Conservation (phyloP, 805 yeast species). For the Wickerhamiella musiphila region DNA sequence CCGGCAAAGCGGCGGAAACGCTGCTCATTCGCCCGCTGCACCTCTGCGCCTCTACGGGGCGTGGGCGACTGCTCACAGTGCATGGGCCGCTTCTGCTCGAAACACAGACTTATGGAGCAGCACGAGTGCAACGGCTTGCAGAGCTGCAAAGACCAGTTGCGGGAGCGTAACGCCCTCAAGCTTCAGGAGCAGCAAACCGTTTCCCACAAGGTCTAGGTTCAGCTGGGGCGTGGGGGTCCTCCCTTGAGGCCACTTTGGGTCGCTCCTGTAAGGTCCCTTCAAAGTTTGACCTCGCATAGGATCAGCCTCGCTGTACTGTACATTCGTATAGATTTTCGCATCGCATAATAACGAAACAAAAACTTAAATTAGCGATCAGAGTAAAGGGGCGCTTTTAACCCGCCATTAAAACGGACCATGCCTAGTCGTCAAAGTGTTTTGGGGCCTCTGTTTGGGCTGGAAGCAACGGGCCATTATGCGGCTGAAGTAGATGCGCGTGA, state of each 20-base stretch:
- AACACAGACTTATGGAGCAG: constrained; percentile 72
- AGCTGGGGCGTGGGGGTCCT: not conserved
- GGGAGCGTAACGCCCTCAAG: constrained; percentile 70
- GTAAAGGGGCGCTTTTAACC: too few species aligned
- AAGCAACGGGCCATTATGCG: too few species aligned
- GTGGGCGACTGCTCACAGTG: constrained; percentile 78
- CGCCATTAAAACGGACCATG: too few species aligned
- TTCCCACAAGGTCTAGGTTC: constrained; percentile 37
- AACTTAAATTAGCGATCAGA: too few species aligned
- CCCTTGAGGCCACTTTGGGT: not conserved
- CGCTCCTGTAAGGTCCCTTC: too few species aligned
- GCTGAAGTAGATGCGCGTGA: too few species aligned
- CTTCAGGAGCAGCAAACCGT: constrained; percentile 76
- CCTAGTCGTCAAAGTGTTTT: too few species aligned
- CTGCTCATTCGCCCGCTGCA: constrained; percentile 41
- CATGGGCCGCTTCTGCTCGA: constrained; percentile 69
- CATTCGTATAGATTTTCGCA: too few species aligned
- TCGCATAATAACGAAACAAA: too few species aligned
- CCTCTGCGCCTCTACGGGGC: constrained; percentile 41
- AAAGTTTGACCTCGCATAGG: too few species aligned
- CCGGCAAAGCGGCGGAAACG: constrained; percentile 25
- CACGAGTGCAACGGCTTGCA: constrained; percentile 67
- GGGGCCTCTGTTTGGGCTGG: too few species aligned
- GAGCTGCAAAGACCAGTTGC: constrained; percentile 65
- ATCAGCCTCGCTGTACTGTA: too few species aligned